A percentile compares a stretch with the other conserved stretches of the same genome.
These are phyloP conservation scores for Salix arbutifolia DNA, from an alignment of 345 rosid species.

Conservation along the genomic window DNA sequence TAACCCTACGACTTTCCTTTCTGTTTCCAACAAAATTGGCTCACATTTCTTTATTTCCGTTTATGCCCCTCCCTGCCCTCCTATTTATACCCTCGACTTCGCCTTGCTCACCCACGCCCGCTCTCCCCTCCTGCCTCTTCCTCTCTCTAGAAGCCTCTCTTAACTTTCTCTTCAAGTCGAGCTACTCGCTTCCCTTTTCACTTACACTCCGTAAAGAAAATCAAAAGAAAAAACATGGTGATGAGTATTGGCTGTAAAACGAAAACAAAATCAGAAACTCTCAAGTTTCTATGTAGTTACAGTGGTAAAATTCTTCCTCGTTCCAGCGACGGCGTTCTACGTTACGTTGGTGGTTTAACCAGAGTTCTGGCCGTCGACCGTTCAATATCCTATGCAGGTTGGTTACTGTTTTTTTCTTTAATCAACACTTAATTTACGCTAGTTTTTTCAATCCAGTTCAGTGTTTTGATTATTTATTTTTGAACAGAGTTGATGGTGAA, in stretches of 20 bases:
- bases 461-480: background rate
- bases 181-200: background rate
- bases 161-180: too few species aligned
- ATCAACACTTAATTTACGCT: background rate
- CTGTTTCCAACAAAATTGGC: background rate
- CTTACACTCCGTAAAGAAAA: background rate
- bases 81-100: conserved; percentile 9
- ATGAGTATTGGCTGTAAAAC: conserved; percentile 7
- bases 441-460: background rate
- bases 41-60: background rate
- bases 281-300: conserved; percentile 86
- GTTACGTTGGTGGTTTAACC: conserved; percentile 81
- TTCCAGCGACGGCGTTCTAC: conserved; percentile 61
- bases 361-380: conserved; percentile 74
- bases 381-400: conserved; percentile 61
- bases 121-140: accelerated
- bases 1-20: background rate
- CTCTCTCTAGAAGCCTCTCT: background rate
- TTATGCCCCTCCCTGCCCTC: conserved; percentile 11
- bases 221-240: conserved; percentile 18
- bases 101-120: accelerated
- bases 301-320: conserved; percentile 75
- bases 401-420: background rate
- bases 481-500: conserved; percentile 50
- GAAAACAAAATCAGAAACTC: background rate